These are phyloP conservation scores for Setomelanomma holmii DNA, from an alignment of 2,329 filamentous ascomycete genomes.

Conservation along the genomic window DNA sequence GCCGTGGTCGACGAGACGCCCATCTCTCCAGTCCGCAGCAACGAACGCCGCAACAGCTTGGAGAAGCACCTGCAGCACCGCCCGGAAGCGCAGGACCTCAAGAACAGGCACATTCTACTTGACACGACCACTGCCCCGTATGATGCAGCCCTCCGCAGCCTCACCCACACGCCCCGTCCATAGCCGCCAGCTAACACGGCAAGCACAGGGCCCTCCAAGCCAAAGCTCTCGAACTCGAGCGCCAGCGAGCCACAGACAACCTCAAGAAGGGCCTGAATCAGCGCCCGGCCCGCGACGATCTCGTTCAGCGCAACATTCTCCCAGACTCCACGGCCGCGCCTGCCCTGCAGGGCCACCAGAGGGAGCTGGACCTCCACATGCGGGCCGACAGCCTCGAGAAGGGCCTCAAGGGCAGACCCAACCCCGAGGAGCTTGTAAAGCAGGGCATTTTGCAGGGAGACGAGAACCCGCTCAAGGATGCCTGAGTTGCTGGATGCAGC, in stretches of 20 bases:
- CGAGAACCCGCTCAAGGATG: slow-evolving; percentile 43
- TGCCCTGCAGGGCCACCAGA: slow-evolving; percentile 78
- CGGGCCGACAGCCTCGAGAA: slow-evolving; percentile 85
- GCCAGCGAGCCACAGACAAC: slow-evolving; percentile 67
- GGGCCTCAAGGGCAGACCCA: slow-evolving; percentile 79
- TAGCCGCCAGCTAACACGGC: slow-evolving; percentile 3
- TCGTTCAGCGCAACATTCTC: slow-evolving; percentile 89
- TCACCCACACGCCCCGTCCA: no score
- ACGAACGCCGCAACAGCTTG: slow-evolving; percentile 67
- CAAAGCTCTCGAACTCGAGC: slow-evolving; percentile 67
- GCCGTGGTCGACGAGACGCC: slow-evolving; percentile 49
- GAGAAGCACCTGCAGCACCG: slow-evolving; percentile 58
- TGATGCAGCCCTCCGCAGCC: background rate
- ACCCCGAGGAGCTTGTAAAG: slow-evolving; percentile 76
- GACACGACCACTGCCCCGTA: slow-evolving; percentile 73
- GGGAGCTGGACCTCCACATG: slow-evolving; percentile 88
- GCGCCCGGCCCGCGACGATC: slow-evolving; percentile 72
- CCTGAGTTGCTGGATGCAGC: slow-evolving; percentile 1
- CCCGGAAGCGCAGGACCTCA: slow-evolving; percentile 66
- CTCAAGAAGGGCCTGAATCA: slow-evolving; percentile 70
- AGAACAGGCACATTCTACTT: slow-evolving; percentile 71
- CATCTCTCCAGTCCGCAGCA: slow-evolving; percentile 51
- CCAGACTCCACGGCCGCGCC: slow-evolving; percentile 80
- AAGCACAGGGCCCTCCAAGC: slow-evolving; percentile 65
- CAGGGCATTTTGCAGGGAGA: slow-evolving; percentile 74